Conservation (phyloP, 257 asterid genomes). For the Primulina eburnea region DNA sequence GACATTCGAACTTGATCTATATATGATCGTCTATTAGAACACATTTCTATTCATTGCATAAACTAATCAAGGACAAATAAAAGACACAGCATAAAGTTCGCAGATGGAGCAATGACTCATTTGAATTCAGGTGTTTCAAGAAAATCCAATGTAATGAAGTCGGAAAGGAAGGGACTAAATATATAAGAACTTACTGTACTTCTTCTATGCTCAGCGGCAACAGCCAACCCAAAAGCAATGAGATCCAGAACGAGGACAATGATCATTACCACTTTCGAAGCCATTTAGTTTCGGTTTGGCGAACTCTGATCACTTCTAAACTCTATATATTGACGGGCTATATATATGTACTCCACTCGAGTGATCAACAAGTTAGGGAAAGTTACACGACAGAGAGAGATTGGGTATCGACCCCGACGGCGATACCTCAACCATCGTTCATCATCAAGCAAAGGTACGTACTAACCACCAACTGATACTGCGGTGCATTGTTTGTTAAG, state of each 20-base stretch:
- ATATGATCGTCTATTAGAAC: too few species aligned
- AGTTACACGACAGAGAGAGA: neutral
- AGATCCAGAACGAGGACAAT: conserved; percentile 58
- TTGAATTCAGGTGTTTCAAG: neutral
- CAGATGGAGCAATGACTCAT: neutral
- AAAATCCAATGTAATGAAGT: neutral
- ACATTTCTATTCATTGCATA: too few species aligned
- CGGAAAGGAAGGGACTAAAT: neutral
- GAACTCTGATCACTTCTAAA: neutral
- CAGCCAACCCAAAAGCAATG: conserved; percentile 80
- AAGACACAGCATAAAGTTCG: neutral
- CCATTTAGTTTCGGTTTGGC: neutral
- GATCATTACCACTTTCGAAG: conserved; percentile 38
- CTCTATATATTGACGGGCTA: neutral
- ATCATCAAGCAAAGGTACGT: neutral
- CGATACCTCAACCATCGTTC: neutral
- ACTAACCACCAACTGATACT: neutral
- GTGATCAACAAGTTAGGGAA: neutral
- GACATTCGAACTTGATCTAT: too few species aligned
- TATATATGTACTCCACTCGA: neutral
- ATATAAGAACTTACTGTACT: conserved; percentile 50
- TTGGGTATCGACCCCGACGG: neutral
- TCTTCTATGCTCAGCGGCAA: conserved; percentile 90
- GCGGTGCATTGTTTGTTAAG: too few species aligned
- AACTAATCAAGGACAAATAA: neutral